Evolutionary conservation across 2,329 filamentous ascomycete genomes (phyloP), one percentile per base, ranked within the genome.

Genomic region (Epichloe sibirici): DNA sequence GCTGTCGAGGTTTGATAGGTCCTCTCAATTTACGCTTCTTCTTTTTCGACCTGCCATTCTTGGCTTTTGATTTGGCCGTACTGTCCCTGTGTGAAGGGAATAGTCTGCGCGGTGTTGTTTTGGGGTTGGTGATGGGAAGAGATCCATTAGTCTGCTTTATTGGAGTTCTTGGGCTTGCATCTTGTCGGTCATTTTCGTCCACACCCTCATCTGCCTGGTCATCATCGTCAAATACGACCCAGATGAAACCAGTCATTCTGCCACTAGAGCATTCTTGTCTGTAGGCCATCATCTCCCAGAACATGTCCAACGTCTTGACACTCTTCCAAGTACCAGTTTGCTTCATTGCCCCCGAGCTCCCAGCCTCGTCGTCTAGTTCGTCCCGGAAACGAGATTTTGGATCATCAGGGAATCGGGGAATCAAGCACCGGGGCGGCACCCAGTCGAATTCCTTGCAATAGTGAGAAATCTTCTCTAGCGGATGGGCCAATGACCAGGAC

Each of bases 261-360:
- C 93, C 94, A 37, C 90, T 88, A 0, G 90, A 95, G 63, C 93
- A 98, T 64, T 98, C 93, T 65, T 97, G 93, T 53, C 93, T 78
- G 64, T 88, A 97, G 0, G 90, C 85, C 91, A 98, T 97, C 78
- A 95, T 86, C 56, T 98, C 93, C 93, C 93, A 98, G 63, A 98
- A 98, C 59, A 90, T 83, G n/a, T 90, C 87, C 42, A 98, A 71
- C 0, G 82, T 86, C 64, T 78, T 84, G 25, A 96, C 83, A 55
- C 86, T 90, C 64, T 83, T 86, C 93, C 93, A 98, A 53, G 80
- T 76, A 0, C 86, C 86, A 3, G 72, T 70, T 28, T 73, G 75
- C 58, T 79, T 78, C 58, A 77, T 70, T 51, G 71, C 71, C 5
- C 70, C 70, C 2, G 78, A 74, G 34, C 80, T 79, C 1, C 79